These are phyloP conservation scores for Cyclocybe cylindracea DNA, from an alignment of 768 basidiomycete species.

Conservation along the genomic window DNA sequence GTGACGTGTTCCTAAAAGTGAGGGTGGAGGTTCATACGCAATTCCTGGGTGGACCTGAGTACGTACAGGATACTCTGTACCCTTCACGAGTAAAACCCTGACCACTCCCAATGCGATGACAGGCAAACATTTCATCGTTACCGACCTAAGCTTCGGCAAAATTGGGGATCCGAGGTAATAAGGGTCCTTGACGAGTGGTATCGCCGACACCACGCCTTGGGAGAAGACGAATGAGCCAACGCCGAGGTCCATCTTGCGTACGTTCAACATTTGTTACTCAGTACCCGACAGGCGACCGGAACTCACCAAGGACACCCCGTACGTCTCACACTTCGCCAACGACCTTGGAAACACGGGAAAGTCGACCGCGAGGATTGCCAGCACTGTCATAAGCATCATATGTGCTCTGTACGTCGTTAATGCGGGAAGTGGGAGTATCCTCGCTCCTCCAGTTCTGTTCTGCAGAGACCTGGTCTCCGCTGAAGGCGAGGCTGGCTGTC, in stretches of 20 bases:
- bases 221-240: conserved; percentile 98
- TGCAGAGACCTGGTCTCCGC: conserved; percentile 7
- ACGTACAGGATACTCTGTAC: conserved; percentile 88
- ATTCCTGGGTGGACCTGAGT: neutral
- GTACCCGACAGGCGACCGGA: neutral
- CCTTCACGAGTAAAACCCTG: conserved; percentile 86
- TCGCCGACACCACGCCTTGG: conserved; percentile 89
- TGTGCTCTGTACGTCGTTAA: conserved; percentile 89
- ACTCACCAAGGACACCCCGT: conserved; percentile 89
- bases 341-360: conserved; percentile 88
- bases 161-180: conserved; percentile 49
- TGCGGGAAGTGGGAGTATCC: conserved; percentile 62
- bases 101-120: conserved; percentile 73
- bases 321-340: conserved; percentile 92
- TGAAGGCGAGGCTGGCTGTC: conserved; percentile 22
- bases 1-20: conserved; percentile 79
- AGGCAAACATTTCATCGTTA: conserved; percentile 62
- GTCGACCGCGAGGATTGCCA: conserved; percentile 94
- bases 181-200: conserved; percentile 71
- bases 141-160: conserved; percentile 48
- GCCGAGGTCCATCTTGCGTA: conserved; percentile 93
- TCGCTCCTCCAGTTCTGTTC: neutral
- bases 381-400: conserved; percentile 91
- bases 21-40: neutral
- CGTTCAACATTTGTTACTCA: neutral